Conservation (phyloP, 179 eudicot species). For the Gypsophila paniculata region DNA sequence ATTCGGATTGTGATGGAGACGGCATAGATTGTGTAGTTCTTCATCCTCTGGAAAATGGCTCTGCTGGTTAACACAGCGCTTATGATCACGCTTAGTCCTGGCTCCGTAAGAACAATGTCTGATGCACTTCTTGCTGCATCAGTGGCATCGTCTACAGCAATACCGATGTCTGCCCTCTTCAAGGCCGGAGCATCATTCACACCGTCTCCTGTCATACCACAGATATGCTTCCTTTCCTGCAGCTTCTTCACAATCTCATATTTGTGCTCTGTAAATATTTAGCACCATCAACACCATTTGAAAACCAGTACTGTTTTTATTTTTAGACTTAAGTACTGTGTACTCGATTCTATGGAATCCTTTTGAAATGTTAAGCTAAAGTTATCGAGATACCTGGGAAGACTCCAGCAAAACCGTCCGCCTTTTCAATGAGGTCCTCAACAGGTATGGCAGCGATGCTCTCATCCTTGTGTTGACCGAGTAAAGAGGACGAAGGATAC, state of each 20-base stretch:
- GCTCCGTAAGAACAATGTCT: slow-evolving; percentile 83
- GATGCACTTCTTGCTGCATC: slow-evolving; percentile 91
- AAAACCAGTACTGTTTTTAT: no score
- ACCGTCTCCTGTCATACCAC: slow-evolving; percentile 96
- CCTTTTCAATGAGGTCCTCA: slow-evolving; percentile 88
- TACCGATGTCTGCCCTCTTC: slow-evolving; percentile 83
- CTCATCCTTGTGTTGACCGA: slow-evolving; percentile 67
- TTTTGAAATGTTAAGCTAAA: neutral
- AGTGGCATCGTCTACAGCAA: slow-evolving; percentile 89
- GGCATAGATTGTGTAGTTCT: slow-evolving; percentile 90
- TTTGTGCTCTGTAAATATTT: slow-evolving; percentile 59
- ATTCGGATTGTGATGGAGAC: slow-evolving; percentile 89
- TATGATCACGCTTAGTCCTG: slow-evolving; percentile 81
- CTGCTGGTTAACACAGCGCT: slow-evolving; percentile 82
- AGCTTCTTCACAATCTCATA: slow-evolving; percentile 88
- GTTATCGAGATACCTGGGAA: slow-evolving; percentile 55
- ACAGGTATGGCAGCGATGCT: slow-evolving; percentile 55
- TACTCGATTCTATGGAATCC: no score
- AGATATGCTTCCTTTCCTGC: slow-evolving; percentile 80
- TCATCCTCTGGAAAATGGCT: slow-evolving; percentile 95
- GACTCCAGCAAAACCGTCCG: slow-evolving; percentile 95
- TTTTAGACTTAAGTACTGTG: no score
- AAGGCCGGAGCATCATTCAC: slow-evolving; percentile 91
- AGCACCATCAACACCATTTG: no score
- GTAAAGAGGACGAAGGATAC: slow-evolving; percentile 88